phyloP scores from a whole-genome alignment of 257 asterid genomes.

The Nicotiana knightiana region DNA sequence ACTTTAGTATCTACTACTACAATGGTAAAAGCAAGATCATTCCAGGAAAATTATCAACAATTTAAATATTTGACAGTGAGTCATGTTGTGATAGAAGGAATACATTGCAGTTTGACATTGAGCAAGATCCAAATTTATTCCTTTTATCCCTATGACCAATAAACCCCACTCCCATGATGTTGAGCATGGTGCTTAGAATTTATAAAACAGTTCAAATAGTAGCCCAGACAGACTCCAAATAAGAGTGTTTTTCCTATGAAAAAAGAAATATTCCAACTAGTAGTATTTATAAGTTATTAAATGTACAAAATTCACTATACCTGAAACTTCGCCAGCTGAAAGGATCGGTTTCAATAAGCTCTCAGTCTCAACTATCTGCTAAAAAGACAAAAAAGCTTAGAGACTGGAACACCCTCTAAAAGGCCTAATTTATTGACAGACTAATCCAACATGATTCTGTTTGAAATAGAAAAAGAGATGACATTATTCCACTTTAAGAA shows the following conservation, averaged over 20 bases:
- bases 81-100: neutral
- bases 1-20: neutral
- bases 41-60: neutral
- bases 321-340: slow-evolving; percentile 67
- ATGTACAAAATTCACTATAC: slow-evolving; percentile 23
- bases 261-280: too few relatives aligned
- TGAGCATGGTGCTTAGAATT: too few relatives aligned
- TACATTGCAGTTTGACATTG: too few relatives aligned
- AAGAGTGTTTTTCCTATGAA: neutral
- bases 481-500: neutral
- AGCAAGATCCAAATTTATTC: too few relatives aligned
- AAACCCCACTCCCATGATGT: too few relatives aligned
- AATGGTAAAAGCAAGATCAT: neutral
- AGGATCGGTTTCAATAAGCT: slow-evolving; percentile 72
- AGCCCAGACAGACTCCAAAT: neutral
- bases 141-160: too few relatives aligned
- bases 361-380: slow-evolving; percentile 78
- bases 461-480: neutral
- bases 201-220: too few relatives aligned
- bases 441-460: neutral
- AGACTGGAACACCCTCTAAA: neutral
- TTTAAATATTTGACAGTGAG: neutral
- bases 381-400: slow-evolving; percentile 11
- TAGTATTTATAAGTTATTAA: neutral
- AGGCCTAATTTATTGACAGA: neutral